Conservation (phyloP, 148 eudicot species). For the Fagopyrum tataricum region DNA sequence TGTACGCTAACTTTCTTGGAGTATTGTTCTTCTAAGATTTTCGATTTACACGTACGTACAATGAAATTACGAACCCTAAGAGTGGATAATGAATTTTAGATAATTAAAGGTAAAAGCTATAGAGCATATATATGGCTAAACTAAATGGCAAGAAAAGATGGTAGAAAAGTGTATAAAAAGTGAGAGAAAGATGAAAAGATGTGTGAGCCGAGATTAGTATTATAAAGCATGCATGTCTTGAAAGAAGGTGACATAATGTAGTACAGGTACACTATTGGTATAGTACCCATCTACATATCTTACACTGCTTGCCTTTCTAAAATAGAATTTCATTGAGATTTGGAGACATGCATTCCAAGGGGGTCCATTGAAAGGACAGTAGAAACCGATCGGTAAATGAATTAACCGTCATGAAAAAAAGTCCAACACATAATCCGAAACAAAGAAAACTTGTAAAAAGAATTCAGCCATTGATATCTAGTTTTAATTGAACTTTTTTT, state of each 20-base stretch:
- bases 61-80: background rate
- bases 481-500: background rate
- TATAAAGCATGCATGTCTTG: background rate
- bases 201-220: background rate
- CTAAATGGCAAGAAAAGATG: background rate
- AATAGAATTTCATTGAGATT: background rate
- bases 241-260: slow-evolving; percentile 13
- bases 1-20: no score
- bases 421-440: no score
- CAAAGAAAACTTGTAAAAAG: no score
- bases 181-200: background rate
- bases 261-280: slow-evolving; percentile 10
- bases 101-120: background rate
- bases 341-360: background rate
- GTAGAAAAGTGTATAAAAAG: background rate
- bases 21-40: no score
- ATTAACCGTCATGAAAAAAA: no score
- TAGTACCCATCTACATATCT: background rate
- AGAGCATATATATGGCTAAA: background rate
- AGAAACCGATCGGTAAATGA: no score
- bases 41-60: no score
- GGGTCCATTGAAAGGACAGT: no score
- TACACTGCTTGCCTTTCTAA: background rate
- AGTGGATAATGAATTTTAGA: background rate
- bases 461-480: no score